These are phyloP conservation scores for Fusarium penzigii DNA, from an alignment of 2,329 filamentous ascomycete genomes.

Conservation along the genomic window DNA sequence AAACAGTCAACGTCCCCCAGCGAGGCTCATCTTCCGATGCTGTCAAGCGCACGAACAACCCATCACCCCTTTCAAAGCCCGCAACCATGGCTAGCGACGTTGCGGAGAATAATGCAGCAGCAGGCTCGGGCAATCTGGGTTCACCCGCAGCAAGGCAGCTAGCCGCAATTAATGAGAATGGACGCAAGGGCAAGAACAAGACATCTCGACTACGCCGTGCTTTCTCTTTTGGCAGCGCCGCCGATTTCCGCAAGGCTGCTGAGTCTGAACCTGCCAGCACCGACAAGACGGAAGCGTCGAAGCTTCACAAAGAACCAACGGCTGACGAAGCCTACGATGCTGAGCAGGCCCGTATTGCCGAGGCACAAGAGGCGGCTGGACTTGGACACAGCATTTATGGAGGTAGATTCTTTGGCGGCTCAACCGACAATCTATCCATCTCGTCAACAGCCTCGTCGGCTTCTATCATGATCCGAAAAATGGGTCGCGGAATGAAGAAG, in stretches of 20 bases:
- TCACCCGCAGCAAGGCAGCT: constrained; percentile 84
- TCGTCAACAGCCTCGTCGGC: constrained; percentile 88
- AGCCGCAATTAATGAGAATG: constrained; percentile 83
- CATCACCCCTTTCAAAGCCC: constrained; percentile 75
- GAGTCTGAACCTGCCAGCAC: constrained; percentile 55
- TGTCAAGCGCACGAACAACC: constrained; percentile 63
- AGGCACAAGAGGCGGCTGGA: constrained; percentile 88
- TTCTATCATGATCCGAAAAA: constrained; percentile 94
- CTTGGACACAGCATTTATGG: constrained; percentile 94
- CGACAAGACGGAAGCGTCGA: constrained; percentile 43
- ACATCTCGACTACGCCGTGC: constrained; percentile 83
- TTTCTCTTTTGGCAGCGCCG: constrained; percentile 95
- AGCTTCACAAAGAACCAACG: constrained; percentile 66
- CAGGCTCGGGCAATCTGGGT: constrained; percentile 41
- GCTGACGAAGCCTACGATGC: constrained; percentile 71
- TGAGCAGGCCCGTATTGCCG: constrained; percentile 88
- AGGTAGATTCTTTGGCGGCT: constrained; percentile 82
- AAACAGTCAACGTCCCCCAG: constrained; percentile 59
- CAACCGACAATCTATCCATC: constrained; percentile 91
- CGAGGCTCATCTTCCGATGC: constrained; percentile 67
- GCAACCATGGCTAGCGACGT: constrained; percentile 61
- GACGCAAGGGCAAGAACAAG: constrained; percentile 77
- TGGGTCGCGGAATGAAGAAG: constrained; percentile 98
- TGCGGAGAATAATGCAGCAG: constrained; percentile 38
- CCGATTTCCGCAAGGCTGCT: constrained; percentile 79